Evolutionary conservation across 345 rosid species (phyloP).

Genomic region (Cardamine occulta): DNA sequence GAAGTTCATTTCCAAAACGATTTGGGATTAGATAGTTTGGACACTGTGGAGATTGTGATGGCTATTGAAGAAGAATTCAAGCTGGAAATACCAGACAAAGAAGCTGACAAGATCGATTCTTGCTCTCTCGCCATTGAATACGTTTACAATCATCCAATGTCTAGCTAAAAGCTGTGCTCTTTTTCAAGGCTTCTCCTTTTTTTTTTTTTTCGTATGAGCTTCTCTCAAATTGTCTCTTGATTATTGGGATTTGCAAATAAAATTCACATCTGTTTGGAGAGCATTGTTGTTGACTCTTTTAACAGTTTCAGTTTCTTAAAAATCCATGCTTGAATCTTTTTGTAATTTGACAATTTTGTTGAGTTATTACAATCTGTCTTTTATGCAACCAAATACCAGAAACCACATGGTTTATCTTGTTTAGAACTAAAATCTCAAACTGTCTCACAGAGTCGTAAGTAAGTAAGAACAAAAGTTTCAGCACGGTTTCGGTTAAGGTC

Average conservation of each 20-base stretch:
- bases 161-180: slow-evolving; percentile 44
- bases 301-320: slow-evolving; percentile 25
- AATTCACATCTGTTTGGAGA: slow-evolving; percentile 43
- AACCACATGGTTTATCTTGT: not conserved
- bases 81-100: slow-evolving; percentile 92
- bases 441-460: not conserved
- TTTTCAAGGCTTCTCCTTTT: slow-evolving; percentile 13
- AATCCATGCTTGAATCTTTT: slow-evolving; percentile 17
- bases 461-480: too few relatives aligned
- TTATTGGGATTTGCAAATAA: slow-evolving; percentile 43
- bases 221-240: slow-evolving; percentile 13
- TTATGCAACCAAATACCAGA: not conserved
- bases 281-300: slow-evolving; percentile 33
- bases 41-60: slow-evolving; percentile 93
- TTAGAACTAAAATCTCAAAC: not conserved
- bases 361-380: slow-evolving; percentile 3
- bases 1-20: slow-evolving; percentile 90
- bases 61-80: slow-evolving; percentile 97
- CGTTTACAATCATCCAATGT: slow-evolving; percentile 83
- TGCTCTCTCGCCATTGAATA: slow-evolving; percentile 85
- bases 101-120: slow-evolving; percentile 91
- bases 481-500: too few relatives aligned
- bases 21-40: slow-evolving; percentile 89
- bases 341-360: not conserved
- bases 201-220: slow-evolving; percentile 27